Evolutionary conservation across 176 grass and related monocot genomes (phyloP).

Genomic region (Oryza meyeriana): DNA sequence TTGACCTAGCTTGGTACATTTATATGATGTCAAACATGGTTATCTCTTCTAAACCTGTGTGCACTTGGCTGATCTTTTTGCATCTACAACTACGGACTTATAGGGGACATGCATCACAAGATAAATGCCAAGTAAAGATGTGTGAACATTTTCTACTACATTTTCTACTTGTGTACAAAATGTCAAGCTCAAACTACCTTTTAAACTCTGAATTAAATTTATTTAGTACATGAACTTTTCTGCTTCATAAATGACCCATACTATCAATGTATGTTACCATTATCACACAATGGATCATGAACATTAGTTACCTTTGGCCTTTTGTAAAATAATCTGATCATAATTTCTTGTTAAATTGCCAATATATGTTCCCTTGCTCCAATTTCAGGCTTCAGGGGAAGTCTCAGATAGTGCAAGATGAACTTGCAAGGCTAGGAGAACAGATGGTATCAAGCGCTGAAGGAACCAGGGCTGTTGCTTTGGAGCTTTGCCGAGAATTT

Average conservation of each 20-base stretch:
- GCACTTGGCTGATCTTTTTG: not conserved
- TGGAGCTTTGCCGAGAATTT: conserved; percentile 91
- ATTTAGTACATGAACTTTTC: conserved; percentile 8
- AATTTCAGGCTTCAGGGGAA: conserved; percentile 80
- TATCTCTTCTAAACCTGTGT: not conserved
- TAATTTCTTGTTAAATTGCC: conserved; percentile 31
- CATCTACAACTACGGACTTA: not conserved
- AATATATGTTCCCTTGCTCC: not conserved
- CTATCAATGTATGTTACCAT: conserved; percentile 8
- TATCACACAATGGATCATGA: not conserved
- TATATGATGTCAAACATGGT: not conserved
- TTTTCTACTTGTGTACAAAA: conserved; percentile 24
- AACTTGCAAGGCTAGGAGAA: conserved; percentile 88
- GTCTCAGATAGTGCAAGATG: conserved; percentile 88
- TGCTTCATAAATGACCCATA: not conserved
- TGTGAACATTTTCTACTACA: not conserved
- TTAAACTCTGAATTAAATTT: not conserved
- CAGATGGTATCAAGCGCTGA: conserved; percentile 79
- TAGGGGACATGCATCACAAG: not conserved
- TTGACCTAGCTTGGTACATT: not conserved
- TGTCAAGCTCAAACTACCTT: conserved; percentile 11
- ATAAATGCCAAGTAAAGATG: not conserved
- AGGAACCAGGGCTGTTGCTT: conserved; percentile 80
- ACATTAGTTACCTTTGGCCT: not conserved
- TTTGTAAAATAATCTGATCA: not conserved